Evolutionary conservation across 768 basidiomycete genomes (phyloP), one percentile per base, ranked within the genome.

Genomic region (Rhodosporidiobolus sp.): DNA sequence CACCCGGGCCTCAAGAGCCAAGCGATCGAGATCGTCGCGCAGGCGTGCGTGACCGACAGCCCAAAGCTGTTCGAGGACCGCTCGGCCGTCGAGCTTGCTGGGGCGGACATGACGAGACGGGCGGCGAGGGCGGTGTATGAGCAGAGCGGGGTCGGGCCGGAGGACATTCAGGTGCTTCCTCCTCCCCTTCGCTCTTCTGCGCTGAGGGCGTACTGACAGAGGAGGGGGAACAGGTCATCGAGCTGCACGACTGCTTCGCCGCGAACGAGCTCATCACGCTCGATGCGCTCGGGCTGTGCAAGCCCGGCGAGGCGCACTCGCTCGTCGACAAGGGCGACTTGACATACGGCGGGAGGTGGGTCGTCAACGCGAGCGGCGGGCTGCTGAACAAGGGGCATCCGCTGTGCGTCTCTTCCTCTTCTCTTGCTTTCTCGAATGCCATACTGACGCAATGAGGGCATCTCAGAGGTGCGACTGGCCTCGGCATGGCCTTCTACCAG

Each of bases 341-440:
- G 77, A 93, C 92, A 20, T 78, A 75, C 46, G 75, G 75, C 56
- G 63, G 92, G 9, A 90, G 90, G 80, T 93, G 86, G 61, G 89
- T 93, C 26, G 82, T 93, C 48, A 92, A 93, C 75, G 90, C 91
- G 0, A 90, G 88, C 62, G 91, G 91, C 34, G 91, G 91, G 0
- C 84, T 93, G 24, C 90, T 93, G 78, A 89, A 90, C n/a, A 93
- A 92, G 78, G 91, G 91, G 5, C 90, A 92, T 78, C 91, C 91
- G 4, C 57, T 77, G 63, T 72, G 20, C 7, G 19, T n/a, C 60
- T 35, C 43, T 16, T 55, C 43, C 12, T 9, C 24, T 61, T 49
- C 12, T 10, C 55, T 20, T 34, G 45, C 34, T n/a, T 50, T 49
- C 49, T 38, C n/a, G 8, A 7, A 10, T 38, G 17, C n/a, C 22